phyloP scores from a whole-genome alignment of 495 filamentous ascomycete genomes.

The Penicillium waksmanii region DNA sequence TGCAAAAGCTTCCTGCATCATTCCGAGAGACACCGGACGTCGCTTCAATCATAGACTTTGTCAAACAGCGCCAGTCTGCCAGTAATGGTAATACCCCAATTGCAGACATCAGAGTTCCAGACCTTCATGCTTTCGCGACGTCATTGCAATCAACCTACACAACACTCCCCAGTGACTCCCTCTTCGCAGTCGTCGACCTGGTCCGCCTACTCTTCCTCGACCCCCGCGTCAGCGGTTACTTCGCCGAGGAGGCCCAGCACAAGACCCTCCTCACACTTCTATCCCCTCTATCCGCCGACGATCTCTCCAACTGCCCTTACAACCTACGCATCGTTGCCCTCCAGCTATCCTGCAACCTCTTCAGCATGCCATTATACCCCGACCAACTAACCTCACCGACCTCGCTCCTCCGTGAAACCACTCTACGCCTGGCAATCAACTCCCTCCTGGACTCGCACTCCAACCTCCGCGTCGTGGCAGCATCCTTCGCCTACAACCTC shows the following conservation, averaged over 20 bases:
- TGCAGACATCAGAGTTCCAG: conserved; percentile 54
- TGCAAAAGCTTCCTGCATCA: conserved; percentile 68
- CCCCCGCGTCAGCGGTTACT: conserved; percentile 81
- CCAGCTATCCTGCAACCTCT: conserved; percentile 66
- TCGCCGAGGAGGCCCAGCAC: conserved; percentile 73
- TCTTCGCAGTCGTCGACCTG: conserved; percentile 83
- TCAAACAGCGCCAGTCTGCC: conserved; percentile 46
- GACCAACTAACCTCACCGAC: conserved; percentile 41
- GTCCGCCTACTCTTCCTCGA: conserved; percentile 78
- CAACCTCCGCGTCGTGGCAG: conserved; percentile 71
- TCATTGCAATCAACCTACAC: conserved; percentile 35
- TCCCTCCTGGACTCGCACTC: conserved; percentile 58
- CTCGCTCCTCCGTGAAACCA: conserved; percentile 37
- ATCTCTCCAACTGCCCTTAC: conserved; percentile 65
- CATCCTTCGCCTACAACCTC: conserved; percentile 84
- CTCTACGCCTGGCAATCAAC: conserved; percentile 51
- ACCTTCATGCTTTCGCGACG: conserved; percentile 50
- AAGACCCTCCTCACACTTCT: conserved; percentile 68
- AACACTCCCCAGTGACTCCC: conserved; percentile 44
- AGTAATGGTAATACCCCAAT: conserved; percentile 22
- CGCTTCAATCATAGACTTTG: conserved; percentile 63
- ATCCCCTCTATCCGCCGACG: conserved; percentile 51
- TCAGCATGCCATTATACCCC: conserved; percentile 56
- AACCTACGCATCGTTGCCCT: conserved; percentile 79
- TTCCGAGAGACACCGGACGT: conserved; percentile 58